These are phyloP conservation scores for Cladosporium sp. DNA, from an alignment of 2,329 filamentous ascomycete genomes.

Conservation along the genomic window DNA sequence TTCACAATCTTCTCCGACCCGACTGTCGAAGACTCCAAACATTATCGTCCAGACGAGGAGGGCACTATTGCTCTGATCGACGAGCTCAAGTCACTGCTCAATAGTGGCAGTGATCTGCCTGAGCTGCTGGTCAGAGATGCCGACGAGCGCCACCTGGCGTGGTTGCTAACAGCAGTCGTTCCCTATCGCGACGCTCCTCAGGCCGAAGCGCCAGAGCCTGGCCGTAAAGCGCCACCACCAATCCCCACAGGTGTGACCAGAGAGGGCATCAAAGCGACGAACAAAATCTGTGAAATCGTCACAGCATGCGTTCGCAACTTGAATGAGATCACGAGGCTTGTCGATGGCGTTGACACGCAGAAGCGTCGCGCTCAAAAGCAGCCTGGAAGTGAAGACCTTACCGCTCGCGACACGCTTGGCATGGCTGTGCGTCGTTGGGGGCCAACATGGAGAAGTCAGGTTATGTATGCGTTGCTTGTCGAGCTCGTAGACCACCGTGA, in stretches of 20 bases:
- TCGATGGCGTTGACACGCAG: slow-evolving; percentile 52
- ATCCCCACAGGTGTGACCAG: slow-evolving; percentile 64
- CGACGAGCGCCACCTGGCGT: slow-evolving; percentile 70
- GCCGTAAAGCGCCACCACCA: slow-evolving; percentile 57
- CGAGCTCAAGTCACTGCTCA: slow-evolving; percentile 56
- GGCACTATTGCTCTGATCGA: slow-evolving; percentile 66
- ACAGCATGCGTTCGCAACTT: slow-evolving; percentile 64
- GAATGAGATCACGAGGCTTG: slow-evolving; percentile 62
- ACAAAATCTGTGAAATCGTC: slow-evolving; percentile 70
- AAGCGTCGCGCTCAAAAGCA: slow-evolving; percentile 48
- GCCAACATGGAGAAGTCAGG: slow-evolving; percentile 68
- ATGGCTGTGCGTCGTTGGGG: slow-evolving; percentile 77
- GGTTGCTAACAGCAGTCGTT: slow-evolving; percentile 72
- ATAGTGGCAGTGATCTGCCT: slow-evolving; percentile 34
- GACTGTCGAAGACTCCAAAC: slow-evolving; percentile 45
- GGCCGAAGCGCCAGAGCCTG: slow-evolving; percentile 40
- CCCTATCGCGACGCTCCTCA: slow-evolving; percentile 65
- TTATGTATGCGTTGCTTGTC: slow-evolving; percentile 65
- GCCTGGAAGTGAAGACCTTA: slow-evolving; percentile 44
- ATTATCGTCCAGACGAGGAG: slow-evolving; percentile 56
- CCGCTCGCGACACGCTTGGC: slow-evolving; percentile 64
- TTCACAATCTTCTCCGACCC: slow-evolving; percentile 73
- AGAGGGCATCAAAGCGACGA: slow-evolving; percentile 78
- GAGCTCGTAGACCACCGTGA: slow-evolving; percentile 54
- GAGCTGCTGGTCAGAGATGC: slow-evolving; percentile 57